Conservation (phyloP, 179 eudicot genomes). For the Nepenthes alata region DNA sequence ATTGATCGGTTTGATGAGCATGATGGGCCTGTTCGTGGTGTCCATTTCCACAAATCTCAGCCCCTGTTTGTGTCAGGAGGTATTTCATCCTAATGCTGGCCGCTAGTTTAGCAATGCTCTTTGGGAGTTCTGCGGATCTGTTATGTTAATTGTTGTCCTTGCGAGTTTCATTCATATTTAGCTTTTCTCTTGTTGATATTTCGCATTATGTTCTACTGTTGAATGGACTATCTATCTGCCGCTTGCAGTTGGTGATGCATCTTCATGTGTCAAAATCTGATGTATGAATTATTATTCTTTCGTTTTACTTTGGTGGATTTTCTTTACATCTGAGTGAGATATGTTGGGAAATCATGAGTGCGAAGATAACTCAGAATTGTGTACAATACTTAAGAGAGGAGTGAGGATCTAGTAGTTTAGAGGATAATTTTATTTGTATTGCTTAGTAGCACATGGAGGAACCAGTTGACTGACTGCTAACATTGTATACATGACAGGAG, state of each 20-base stretch:
- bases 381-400: no score
- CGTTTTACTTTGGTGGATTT: background rate
- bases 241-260: background rate
- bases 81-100: slow-evolving; percentile 7
- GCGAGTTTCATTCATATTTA: background rate
- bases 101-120: no score
- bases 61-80: slow-evolving; percentile 84
- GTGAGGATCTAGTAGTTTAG: no score
- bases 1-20: slow-evolving; percentile 82
- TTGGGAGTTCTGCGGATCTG: background rate
- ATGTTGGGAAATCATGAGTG: no score
- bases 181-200: background rate
- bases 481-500: no score
- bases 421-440: no score
- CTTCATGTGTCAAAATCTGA: background rate
- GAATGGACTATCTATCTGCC: background rate
- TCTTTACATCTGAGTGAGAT: background rate
- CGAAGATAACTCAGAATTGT: no score
- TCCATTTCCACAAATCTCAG: slow-evolving; percentile 71
- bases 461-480: no score
- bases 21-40: slow-evolving; percentile 93
- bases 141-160: background rate
- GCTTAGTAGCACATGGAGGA: no score
- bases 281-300: background rate
- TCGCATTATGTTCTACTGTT: no score